phyloP scores from a whole-genome alignment of 2,329 filamentous ascomycete genomes.

The Apiospora hydei region DNA sequence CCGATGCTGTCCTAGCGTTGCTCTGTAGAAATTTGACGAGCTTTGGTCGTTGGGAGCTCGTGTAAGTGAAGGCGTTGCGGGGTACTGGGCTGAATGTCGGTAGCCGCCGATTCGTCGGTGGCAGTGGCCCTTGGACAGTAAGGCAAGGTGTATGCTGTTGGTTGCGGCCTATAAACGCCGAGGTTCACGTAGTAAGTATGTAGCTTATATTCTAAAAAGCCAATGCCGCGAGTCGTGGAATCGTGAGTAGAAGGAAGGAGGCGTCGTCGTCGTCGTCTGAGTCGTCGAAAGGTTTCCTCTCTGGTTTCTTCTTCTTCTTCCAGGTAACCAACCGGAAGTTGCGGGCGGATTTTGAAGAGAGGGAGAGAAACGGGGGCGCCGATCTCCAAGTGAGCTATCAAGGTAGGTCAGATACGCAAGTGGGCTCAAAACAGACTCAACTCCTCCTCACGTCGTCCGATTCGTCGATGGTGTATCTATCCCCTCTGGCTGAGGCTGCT shows the following conservation, averaged over 20 bases:
- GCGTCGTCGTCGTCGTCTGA: neutral
- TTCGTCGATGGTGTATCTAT: neutral
- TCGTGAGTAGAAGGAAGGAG: neutral
- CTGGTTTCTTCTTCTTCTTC: neutral
- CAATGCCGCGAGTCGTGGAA: neutral
- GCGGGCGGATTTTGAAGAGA: neutral
- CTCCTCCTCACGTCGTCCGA: slow-evolving; percentile 17
- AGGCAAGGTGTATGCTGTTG: slow-evolving; percentile 3
- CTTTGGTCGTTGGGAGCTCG: neutral
- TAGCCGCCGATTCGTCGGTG: neutral
- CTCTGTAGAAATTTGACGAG: neutral
- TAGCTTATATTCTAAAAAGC: neutral
- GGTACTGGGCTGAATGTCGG: slow-evolving; percentile 1
- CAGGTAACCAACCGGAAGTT: neutral
- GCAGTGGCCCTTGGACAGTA: neutral
- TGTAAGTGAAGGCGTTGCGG: slow-evolving; percentile 20
- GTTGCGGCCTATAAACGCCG: neutral
- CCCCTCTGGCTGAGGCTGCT: neutral
- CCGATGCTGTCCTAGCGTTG: neutral
- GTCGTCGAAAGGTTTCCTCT: neutral
- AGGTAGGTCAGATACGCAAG: slow-evolving; percentile 20
- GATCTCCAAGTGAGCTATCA: slow-evolving; percentile 12
- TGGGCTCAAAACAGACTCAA: slow-evolving; percentile 18
- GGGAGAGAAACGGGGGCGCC: neutral
- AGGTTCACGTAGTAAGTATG: neutral